Percentiles rank a stretch among this genome's conserved stretches.
These are phyloP conservation scores for Medicago arabica DNA, from an alignment of 306 rosid genomes.

Conservation along the genomic window DNA sequence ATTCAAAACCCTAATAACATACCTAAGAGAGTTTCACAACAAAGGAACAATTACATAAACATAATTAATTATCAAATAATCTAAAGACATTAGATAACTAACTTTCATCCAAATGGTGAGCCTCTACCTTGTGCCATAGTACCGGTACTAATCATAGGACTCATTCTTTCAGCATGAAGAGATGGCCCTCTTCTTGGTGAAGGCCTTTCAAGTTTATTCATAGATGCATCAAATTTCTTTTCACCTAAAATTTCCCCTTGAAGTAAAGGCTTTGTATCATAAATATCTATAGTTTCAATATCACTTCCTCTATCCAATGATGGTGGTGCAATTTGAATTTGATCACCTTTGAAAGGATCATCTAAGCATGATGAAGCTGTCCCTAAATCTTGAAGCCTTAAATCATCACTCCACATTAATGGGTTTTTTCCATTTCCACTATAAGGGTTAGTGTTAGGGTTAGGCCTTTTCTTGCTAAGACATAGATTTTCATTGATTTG, in stretches of 20 bases:
- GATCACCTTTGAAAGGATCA: constrained; percentile 72
- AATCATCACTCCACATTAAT: constrained; percentile 90
- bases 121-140: constrained; percentile 66
- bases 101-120: constrained; percentile 70
- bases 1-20: constrained; percentile 65
- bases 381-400: constrained; percentile 85
- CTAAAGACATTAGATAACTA: constrained; percentile 5
- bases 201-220: constrained; percentile 75
- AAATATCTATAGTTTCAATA: constrained; percentile 69
- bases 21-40: constrained; percentile 34
- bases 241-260: constrained; percentile 50
- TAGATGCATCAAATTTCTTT: constrained; percentile 63
- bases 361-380: constrained; percentile 76
- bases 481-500: constrained; percentile 51
- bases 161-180: constrained; percentile 66
- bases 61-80: constrained; percentile 14
- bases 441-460: constrained; percentile 49
- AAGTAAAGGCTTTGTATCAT: constrained; percentile 71
- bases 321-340: constrained; percentile 64
- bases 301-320: constrained; percentile 68
- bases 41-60: constrained; percentile 51
- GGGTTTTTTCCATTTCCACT: constrained; percentile 79
- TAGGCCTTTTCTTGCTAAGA: constrained; percentile 72
- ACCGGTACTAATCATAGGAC: constrained; percentile 70
- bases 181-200: constrained; percentile 67